phyloP scores from a whole-genome alignment of 495 filamentous ascomycete genomes.

The Aspergillus affinis region DNA sequence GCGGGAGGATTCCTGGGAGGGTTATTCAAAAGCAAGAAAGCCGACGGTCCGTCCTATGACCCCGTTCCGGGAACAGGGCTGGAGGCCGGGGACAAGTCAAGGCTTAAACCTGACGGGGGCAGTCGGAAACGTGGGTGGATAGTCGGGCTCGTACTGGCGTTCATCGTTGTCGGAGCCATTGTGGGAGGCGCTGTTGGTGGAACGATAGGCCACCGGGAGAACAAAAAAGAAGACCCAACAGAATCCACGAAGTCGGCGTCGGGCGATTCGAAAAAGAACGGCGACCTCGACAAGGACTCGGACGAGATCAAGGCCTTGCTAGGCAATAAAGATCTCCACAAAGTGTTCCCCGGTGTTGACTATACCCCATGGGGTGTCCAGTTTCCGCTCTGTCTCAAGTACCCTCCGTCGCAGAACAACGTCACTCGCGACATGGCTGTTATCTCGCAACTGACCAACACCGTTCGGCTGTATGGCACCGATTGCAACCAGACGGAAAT shows the following conservation, averaged over 20 bases:
- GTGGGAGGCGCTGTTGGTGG: conserved; percentile 77
- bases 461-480: conserved; percentile 87
- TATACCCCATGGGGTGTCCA: conserved; percentile 92
- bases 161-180: conserved; percentile 68
- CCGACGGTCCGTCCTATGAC: conserved; percentile 46
- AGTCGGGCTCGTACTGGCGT: conserved; percentile 55
- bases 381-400: conserved; percentile 78
- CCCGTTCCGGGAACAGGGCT: conserved; percentile 49
- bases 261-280: conserved; percentile 31
- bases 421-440: conserved; percentile 90
- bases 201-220: conserved; percentile 55
- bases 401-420: conserved; percentile 87
- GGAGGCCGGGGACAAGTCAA: conserved; percentile 42
- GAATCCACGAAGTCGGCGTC: conserved; percentile 10
- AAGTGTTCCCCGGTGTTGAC: conserved; percentile 95
- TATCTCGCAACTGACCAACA: conserved; percentile 87
- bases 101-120: conserved; percentile 55
- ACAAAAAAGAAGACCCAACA: conserved; percentile 14
- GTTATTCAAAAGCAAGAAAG: conserved; percentile 40
- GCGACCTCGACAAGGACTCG: conserved; percentile 72
- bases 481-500: conserved; percentile 98
- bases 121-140: conserved; percentile 73
- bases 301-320: conserved; percentile 77
- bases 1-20: conserved; percentile 50
- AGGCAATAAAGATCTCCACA: conserved; percentile 78